Percentiles rank a stretch among this genome's conserved stretches.
Conservation (phyloP, 306 rosid species). For the Corylus avellana region DNA sequence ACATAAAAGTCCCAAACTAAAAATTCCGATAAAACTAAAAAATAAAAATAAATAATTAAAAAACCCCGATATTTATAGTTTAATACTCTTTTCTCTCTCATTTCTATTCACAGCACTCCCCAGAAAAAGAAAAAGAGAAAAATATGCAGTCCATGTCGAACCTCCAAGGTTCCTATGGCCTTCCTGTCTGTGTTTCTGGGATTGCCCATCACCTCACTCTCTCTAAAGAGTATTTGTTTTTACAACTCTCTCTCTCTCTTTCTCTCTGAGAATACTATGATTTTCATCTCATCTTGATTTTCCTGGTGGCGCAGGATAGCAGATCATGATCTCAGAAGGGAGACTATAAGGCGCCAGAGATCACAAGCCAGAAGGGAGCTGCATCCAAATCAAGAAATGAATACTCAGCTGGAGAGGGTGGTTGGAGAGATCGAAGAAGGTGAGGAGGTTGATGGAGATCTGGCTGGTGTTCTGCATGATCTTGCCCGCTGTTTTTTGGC, state of each 20-base stretch:
- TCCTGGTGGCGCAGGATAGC: constrained; percentile 49
- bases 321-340: constrained; percentile 83
- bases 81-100: not conserved
- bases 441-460: constrained; percentile 44
- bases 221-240: constrained; percentile 43
- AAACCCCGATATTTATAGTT: not conserved
- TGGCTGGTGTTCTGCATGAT: constrained; percentile 29
- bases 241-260: not conserved
- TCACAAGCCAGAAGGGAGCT: constrained; percentile 32
- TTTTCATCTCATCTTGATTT: constrained; percentile 4
- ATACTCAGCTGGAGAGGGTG: constrained; percentile 23
- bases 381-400: constrained; percentile 52
- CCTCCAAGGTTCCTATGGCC: constrained; percentile 60
- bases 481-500: constrained; percentile 19
- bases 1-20: not conserved
- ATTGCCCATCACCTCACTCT: constrained; percentile 46
- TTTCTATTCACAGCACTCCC: not conserved
- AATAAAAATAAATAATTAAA: not conserved
- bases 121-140: not conserved
- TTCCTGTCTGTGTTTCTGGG: constrained; percentile 73
- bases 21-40: not conserved
- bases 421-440: constrained; percentile 33
- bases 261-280: not conserved
- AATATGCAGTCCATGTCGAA: constrained; percentile 58
- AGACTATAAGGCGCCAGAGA: constrained; percentile 54